Base-by-base conservation (phyloP, 352 stramenopile genomes). In the Phytophthora quininea region DNA sequence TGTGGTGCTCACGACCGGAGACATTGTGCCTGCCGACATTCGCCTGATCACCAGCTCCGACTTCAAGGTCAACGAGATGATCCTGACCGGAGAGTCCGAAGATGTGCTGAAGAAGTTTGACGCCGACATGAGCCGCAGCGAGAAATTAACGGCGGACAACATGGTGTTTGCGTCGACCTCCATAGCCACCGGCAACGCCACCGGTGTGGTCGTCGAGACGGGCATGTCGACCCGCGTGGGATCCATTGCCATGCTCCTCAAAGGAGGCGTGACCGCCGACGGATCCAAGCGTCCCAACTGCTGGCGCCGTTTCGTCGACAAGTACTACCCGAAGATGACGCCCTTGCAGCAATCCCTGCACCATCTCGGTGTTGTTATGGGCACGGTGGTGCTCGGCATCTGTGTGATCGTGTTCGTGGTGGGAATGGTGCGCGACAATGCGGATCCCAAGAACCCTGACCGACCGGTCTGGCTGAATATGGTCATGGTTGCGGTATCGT, bases 291-390 rank as follows among this genome's bases (percentile, higher is more conserved):
- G 7, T 4, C 40, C 46, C 37, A 77, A 71, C 45, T 70, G 58
- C 31, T 37, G 73, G 12, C 9, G 54, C 0, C 42, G 49, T 0
- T 76, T 61, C 52, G 49, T 79, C 7, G 62, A 54, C 14, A 66
- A 75, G 43, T 76, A 75, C 58, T 56, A 76, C 19, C 61, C 72
- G 9, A 81, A 82, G 57, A 70, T 82, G 67, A 97, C 91, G 27
- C 93, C 93, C n/a, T 75, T 98, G 4, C 91, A 97, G 71, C 58
- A 90, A n/a, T 59, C 72, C 48, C 96, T 99, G 77, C 96, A 98
- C 82, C 87, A 93, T 35, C 82, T 99, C 42, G 94, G 95, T 30
- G 74, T 99, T 10, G 92, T 90, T 54, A 90, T 93, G 66, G 74
- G 92, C 4, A 91, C 81, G 42, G 92, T 90, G 30, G 79, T 80